phyloP scores from a whole-genome alignment of 1,139 yeast genomes.

The Scheffersomyces illinoinensis region DNA sequence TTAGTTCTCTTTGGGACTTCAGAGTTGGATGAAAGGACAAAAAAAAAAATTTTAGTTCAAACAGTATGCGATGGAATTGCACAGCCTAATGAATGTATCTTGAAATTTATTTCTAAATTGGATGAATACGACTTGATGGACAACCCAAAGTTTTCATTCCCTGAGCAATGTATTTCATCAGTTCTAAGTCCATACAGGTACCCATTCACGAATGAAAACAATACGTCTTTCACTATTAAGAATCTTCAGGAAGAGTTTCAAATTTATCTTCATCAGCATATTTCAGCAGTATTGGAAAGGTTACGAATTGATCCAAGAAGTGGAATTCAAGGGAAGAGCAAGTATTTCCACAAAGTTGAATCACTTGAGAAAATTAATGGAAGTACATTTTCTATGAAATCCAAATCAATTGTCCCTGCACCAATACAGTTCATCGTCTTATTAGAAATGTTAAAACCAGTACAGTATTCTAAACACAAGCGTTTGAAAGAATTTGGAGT shows the following conservation, averaged over 20 bases:
- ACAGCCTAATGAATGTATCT: not conserved
- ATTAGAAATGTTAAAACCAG: conserved; percentile 32
- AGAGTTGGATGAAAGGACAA: not conserved
- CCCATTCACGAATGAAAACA: not conserved
- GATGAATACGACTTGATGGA: not conserved
- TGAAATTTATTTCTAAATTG: not conserved
- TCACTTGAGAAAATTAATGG: conserved; percentile 5
- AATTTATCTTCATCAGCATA: conserved; percentile 14
- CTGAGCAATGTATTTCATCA: not conserved
- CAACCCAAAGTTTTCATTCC: not conserved
- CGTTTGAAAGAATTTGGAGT: conserved; percentile 30
- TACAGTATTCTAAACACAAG: conserved; percentile 21
- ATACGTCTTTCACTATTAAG: not conserved
- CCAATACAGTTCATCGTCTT: conserved; percentile 7
- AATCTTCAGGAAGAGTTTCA: conserved; percentile 1
- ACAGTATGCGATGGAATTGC: not conserved
- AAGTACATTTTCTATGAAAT: conserved; percentile 1
- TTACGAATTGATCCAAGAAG: conserved; percentile 20
- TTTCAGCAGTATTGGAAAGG: conserved; percentile 20
- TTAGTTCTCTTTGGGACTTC: not conserved
- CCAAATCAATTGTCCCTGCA: conserved; percentile 4
- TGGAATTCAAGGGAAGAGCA: conserved; percentile 28
- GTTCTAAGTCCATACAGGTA: not conserved
- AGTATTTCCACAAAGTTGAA: conserved; percentile 23
- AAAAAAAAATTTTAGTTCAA: not conserved